phyloP scores from a whole-genome alignment of 2,329 filamentous ascomycete species.

The Claviceps africana region DNA sequence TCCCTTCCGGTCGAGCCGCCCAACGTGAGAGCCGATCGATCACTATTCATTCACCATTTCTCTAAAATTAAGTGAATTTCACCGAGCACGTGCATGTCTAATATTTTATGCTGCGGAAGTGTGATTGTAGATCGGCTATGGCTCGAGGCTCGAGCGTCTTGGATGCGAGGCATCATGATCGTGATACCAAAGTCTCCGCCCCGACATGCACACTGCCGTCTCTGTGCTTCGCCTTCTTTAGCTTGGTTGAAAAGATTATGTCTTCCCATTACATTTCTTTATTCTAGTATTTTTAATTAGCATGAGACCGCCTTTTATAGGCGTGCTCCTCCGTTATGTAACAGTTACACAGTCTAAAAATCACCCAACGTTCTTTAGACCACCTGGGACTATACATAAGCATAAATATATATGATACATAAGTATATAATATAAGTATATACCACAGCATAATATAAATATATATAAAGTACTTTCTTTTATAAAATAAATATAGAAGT shows the following conservation, averaged over 20 bases:
- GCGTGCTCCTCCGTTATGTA: too few species aligned
- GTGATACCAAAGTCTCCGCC: neutral
- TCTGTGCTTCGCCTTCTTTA: neutral
- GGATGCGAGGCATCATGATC: neutral
- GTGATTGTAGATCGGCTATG: neutral
- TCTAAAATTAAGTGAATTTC: neutral
- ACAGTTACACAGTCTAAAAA: too few species aligned
- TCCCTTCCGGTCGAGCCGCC: neutral
- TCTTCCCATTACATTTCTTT: too few species aligned
- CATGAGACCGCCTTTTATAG: too few species aligned
- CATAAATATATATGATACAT: too few species aligned
- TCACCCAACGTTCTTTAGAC: too few species aligned
- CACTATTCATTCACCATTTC: neutral
- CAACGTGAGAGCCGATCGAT: neutral
- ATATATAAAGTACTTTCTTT: too few species aligned
- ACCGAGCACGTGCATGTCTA: neutral
- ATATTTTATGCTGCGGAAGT: neutral
- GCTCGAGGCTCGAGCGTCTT: neutral
- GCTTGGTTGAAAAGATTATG: neutral
- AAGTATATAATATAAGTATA: too few species aligned
- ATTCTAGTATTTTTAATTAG: too few species aligned
- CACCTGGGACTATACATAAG: too few species aligned
- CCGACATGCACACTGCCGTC: neutral
- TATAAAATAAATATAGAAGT: too few species aligned
- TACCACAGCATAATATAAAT: too few species aligned